These are phyloP conservation scores for Salmacisia buchloeana DNA, from an alignment of 1,284 basidiomycete genomes.

Conservation along the genomic window DNA sequence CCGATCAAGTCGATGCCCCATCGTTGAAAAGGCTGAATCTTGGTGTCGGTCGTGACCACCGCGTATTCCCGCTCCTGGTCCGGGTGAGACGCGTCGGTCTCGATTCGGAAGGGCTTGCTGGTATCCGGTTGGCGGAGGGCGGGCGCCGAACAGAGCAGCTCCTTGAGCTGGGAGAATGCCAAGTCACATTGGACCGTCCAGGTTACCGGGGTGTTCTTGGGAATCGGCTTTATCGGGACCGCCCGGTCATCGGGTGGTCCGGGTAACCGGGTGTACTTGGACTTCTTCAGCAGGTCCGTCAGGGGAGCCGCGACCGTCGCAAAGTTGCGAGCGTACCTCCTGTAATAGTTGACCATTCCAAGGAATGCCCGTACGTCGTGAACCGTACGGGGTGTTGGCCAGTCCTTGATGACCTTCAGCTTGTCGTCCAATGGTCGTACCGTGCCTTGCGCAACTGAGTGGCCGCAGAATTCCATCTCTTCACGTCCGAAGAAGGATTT, in stretches of 20 bases:
- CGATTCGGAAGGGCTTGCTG: background rate
- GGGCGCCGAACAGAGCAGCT: background rate
- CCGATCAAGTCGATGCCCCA: conserved; percentile 12
- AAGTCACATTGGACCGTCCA: conserved; percentile 2
- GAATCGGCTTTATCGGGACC: background rate
- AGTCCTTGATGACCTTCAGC: conserved; percentile 50
- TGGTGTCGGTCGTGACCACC: conserved; percentile 1
- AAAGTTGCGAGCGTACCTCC: background rate
- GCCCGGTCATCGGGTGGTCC: background rate
- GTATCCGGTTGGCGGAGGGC: background rate
- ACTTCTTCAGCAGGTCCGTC: background rate
- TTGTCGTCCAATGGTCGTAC: conserved; percentile 37
- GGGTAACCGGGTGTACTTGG: background rate
- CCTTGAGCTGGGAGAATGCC: background rate
- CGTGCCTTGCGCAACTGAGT: background rate
- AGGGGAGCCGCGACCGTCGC: background rate
- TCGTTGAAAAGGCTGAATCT: conserved; percentile 9
- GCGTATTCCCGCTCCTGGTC: conserved; percentile 9
- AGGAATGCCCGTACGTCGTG: conserved; percentile 13
- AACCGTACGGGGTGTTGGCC: conserved; percentile 51
- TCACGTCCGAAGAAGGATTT: conserved; percentile 6
- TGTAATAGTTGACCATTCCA: conserved; percentile 6
- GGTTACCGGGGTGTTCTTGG: background rate
- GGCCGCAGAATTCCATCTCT: conserved; percentile 10
- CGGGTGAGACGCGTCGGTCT: conserved; percentile 3